Base-by-base conservation (phyloP, 129 eudicot genomes). In the Flaveria linearis region DNA sequence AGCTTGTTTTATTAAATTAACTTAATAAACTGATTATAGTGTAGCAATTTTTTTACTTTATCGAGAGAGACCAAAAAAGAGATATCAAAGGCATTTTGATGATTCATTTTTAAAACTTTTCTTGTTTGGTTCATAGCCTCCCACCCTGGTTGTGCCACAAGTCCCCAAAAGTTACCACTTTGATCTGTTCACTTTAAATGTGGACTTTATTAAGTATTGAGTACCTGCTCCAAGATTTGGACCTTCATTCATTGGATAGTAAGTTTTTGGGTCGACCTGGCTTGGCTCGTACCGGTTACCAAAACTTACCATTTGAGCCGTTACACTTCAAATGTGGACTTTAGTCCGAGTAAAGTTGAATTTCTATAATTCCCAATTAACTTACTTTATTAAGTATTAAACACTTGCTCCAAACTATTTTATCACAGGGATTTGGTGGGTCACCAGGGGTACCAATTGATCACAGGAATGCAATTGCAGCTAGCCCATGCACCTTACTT, bases 391-490 rank as follows among this genome's bases (percentile, higher is more conserved):
- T 25, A 3, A 25, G 67, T 60, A 60, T 25, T 60, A 23, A 60
- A 39, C 13, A 60, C 67, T 23, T 60, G 42, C 36, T 25, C 9
- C 17, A 11, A 16, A 76, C 33, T 47, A 63, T 46, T 47, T 12
- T 45, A 36, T 49, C 36, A 6, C 82, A 88, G 92, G 82, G 87
- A 79, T 28, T 88, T 14, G 83, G 85, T 78, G 87, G 82, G 53
- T 82, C 74, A 23, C 92, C 76, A 71, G 85, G 86, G 33, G 64
- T 79, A 83, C 56, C 86, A 12, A 76, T 83, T 43, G 87, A 85
- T 76, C 65, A 66, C 71, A 79, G 86, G 91, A 84, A 83, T 75
- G 71, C 78, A 13, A 80, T 86, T 57, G 88, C 85, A 6, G 87
- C 86, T 57, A 84, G 88, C 70, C 85, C 85, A 26, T 85, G 82